These are phyloP conservation scores for Apium graveolens DNA, from an alignment of 129 eudicot species.

Conservation along the genomic window DNA sequence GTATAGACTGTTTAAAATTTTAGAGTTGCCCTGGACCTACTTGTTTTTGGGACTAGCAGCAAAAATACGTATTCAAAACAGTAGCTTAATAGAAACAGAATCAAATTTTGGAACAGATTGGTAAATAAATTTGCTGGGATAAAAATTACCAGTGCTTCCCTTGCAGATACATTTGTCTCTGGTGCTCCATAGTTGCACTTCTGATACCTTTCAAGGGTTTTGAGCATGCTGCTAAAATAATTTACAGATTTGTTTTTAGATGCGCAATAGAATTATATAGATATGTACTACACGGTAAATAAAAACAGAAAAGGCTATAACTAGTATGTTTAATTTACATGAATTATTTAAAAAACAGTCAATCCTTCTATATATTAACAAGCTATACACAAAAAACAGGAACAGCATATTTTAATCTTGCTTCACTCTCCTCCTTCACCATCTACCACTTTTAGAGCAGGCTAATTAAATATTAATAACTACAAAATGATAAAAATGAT, in stretches of 20 bases:
- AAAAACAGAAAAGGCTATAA: not conserved
- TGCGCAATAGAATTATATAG: not conserved
- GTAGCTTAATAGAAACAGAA: not conserved
- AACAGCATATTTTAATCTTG: not conserved
- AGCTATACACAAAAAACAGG: not conserved
- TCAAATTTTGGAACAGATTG: not conserved
- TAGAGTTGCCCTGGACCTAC: not conserved
- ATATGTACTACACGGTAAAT: not conserved
- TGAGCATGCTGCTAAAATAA: constrained; percentile 71
- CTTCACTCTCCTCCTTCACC: not conserved
- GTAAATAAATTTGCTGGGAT: not conserved
- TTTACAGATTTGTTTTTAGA: not conserved
- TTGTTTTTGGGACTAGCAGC: not conserved
- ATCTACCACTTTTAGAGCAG: not conserved
- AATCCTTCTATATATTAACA: not conserved
- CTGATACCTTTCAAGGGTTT: constrained; percentile 85
- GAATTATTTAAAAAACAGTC: not conserved
- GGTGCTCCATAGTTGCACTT: constrained; percentile 96
- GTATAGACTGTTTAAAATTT: not conserved
- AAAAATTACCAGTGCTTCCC: constrained; percentile 69
- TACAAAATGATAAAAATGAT: no score
- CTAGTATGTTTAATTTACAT: not conserved
- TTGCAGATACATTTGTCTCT: constrained; percentile 64
- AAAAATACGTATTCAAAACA: not conserved
- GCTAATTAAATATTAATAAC: not conserved